Evolutionary conservation across 202 grass and related monocot genomes (phyloP), one percentile per base, ranked within the genome.

Genomic region (Carex arenaria): DNA sequence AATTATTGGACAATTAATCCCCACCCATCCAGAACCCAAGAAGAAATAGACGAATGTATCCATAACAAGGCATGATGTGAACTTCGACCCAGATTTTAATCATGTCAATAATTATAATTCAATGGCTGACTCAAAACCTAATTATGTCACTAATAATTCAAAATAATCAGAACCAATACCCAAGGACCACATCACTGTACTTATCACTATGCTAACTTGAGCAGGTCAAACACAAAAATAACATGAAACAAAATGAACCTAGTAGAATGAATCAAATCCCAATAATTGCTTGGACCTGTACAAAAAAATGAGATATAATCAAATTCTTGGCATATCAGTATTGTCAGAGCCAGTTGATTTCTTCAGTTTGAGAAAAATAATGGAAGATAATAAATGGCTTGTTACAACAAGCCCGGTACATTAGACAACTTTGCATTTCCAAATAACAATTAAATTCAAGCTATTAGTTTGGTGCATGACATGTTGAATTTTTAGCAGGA

Each of bases 351-450:
- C 86, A 4, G 88, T 87, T 3, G 84, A 90, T 83, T 90, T 97
- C 79, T 97, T 94, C 73, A 93, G 69, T 65, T 94, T 93, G 55
- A 97, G 85, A 80, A 94, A 97, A 57, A 94, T 20, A 1, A 94
- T 93, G n/a, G 92, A 89, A 60, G 94, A 97, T 23, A 94, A 79
- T 64, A 40, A 63, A 87, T 97, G 88, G 84, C 94, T 94, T 54
- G 74, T 52, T 80, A 91, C 85, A 74, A 86, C 87, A 85, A 97
- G 85, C 89, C 92, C 1, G 85, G 81, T 69, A 90, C 64, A 77
- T 88, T 82, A 34, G 92, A 86, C 49, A 97, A 86, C 80, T 89
- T 92, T 94, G 87, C 59, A 84, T 64, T 55, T 3, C 26, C 51
- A 77, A 3, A 77, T 40, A 40, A 68, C 11, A 68, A 68, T 56